Percentiles rank a stretch among this genome's conserved stretches.
Conservation (phyloP, 164 flowering plant genomes). For the Sedum album region DNA sequence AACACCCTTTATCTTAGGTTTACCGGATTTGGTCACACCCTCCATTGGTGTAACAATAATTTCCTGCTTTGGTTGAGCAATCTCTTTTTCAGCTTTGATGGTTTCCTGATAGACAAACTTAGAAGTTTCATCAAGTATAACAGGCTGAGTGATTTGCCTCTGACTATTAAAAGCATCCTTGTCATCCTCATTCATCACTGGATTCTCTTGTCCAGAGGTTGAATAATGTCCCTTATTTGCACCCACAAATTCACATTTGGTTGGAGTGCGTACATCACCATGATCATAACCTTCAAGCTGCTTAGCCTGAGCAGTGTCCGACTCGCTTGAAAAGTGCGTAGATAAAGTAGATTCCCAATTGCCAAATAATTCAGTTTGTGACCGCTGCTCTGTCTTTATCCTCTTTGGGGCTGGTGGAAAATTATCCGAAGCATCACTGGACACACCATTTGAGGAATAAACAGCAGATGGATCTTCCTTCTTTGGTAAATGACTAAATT, state of each 20-base stretch:
- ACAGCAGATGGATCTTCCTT: constrained; percentile 20
- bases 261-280: constrained; percentile 19
- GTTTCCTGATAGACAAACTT: constrained; percentile 35
- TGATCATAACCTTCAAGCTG: constrained; percentile 28
- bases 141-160: constrained; percentile 30
- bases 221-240: constrained; percentile 36
- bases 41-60: constrained; percentile 30
- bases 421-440: constrained; percentile 43
- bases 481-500: background rate
- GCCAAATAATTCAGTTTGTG: constrained; percentile 29
- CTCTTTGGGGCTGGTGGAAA: constrained; percentile 58
- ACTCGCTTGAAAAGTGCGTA: constrained; percentile 22
- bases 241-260: constrained; percentile 41
- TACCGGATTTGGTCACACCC: constrained; percentile 50
- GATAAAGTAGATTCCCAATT: constrained; percentile 29
- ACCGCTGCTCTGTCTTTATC: constrained; percentile 55
- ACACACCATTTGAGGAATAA: constrained; percentile 25
- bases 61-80: constrained; percentile 34
- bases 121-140: constrained; percentile 25
- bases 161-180: constrained; percentile 20
- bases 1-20: constrained; percentile 84
- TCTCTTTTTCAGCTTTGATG: constrained; percentile 33
- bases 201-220: constrained; percentile 25
- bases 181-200: constrained; percentile 21
- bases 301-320: constrained; percentile 22